Evolutionary conservation across 345 rosid species (phyloP).

Genomic region (Lepidium aucheri): DNA sequence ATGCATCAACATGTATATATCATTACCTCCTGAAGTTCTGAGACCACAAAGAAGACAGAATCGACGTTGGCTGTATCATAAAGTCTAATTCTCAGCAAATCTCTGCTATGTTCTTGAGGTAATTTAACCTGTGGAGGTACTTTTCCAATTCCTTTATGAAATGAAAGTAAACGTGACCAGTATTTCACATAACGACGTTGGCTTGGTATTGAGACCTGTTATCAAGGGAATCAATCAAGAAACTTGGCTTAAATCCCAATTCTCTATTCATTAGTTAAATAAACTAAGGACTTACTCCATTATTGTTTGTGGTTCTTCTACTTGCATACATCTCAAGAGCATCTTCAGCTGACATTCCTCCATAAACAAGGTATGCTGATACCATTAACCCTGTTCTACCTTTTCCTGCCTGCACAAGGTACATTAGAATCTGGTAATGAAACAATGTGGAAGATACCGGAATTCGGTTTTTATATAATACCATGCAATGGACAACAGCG

Average conservation of each 20-base stretch:
- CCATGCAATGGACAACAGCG: constrained; percentile 93
- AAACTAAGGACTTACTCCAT: constrained; percentile 57
- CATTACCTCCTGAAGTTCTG: constrained; percentile 73
- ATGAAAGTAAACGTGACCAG: constrained; percentile 49
- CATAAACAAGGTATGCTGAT: constrained; percentile 71
- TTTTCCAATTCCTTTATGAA: constrained; percentile 29
- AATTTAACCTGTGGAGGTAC: constrained; percentile 50
- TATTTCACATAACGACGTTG: constrained; percentile 84
- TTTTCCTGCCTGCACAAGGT: constrained; percentile 73
- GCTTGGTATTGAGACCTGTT: constrained; percentile 92
- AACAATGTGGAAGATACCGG: background rate
- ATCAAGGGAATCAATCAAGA: background rate
- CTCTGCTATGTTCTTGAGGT: constrained; percentile 58
- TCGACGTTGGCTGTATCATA: constrained; percentile 59
- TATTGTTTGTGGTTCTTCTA: constrained; percentile 84
- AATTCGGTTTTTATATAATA: constrained; percentile 3
- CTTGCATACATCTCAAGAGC: constrained; percentile 82
- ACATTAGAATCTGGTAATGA: constrained; percentile 4
- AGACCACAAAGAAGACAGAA: constrained; percentile 74
- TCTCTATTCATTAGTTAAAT: background rate
- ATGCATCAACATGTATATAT: background rate
- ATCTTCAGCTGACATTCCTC: constrained; percentile 75
- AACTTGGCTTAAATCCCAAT: background rate
- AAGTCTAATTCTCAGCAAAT: constrained; percentile 66
- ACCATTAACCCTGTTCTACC: constrained; percentile 95